Percentiles rank a stretch among this genome's conserved stretches.
Evolutionary conservation across 192 early-diverging fungal genomes (phyloP).

Genomic region (Oehlia diaphana): DNA sequence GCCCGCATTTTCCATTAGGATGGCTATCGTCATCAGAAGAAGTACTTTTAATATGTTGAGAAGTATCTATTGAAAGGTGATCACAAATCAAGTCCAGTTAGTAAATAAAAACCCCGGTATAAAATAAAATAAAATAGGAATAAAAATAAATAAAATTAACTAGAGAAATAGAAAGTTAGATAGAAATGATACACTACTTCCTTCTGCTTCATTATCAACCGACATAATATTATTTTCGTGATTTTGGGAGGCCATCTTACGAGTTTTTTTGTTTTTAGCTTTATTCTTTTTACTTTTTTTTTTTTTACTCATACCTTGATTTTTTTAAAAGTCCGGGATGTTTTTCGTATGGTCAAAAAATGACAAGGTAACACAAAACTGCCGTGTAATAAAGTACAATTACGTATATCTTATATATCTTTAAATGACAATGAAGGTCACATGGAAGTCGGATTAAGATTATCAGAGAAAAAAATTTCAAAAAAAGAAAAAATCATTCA

Average conservation of each 20-base stretch:
- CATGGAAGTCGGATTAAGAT: not conserved
- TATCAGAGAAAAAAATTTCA: not conserved
- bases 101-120: not conserved
- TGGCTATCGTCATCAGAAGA: not conserved
- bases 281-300: not conserved
- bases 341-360: not conserved
- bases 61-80: not conserved
- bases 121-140: too few relatives aligned
- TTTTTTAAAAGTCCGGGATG: not conserved
- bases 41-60: not conserved
- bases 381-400: not conserved
- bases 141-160: too few relatives aligned
- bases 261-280: not conserved
- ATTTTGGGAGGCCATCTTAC: not conserved
- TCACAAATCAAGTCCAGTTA: not conserved
- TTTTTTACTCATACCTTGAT: not conserved
- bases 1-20: not conserved
- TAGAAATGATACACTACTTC: not conserved
- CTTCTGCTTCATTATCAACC: not conserved
- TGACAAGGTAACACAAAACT: not conserved
- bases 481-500: not conserved
- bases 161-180: too few relatives aligned
- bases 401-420: not conserved
- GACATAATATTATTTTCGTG: not conserved
- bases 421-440: not conserved